Evolutionary conservation across 2,329 filamentous ascomycete species (phyloP), one percentile per base, ranked within the genome.

Genomic region (Alternaria viburni): DNA sequence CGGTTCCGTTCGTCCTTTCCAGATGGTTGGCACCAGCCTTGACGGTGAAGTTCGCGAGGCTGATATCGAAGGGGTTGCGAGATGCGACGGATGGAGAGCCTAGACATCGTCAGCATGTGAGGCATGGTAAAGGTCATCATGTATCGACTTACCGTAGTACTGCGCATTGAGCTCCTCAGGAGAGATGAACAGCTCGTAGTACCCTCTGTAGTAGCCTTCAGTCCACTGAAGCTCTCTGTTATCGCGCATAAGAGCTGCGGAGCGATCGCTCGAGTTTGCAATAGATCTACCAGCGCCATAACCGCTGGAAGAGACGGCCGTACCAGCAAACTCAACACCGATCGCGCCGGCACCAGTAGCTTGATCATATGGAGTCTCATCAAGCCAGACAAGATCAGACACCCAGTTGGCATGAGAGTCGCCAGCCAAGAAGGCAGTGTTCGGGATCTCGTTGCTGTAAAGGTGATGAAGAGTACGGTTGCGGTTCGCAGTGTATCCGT

Each of bases 141-240:
- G 30, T 32, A 8, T 32, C 13, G 13, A 51, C 74, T 83, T 77
- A 69, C 88, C 90, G 68, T 88, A 93, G 78, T 86, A 93, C 12
- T 83, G 81, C 0, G 90, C 90, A 17, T 85, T 81, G 8, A 90
- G 82, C 56, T 84, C 79, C 11, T 88, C 81, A 11, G 86, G 83
- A 0, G 65, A 65, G 51, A 91, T 81, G 45, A 85, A 83, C 52
- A 92, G 80, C 72, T 90, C 85, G 65, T 88, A 91, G 77, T 93
- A 93, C 1, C 90, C 91, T 17, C 90, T 83, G 77, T 92, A 93
- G 76, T 90, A 92, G 1, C 88, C 80, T 65, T 92, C 90, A 65
- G 88, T 86, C 90, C 90, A 93, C 71, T 91, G 88, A 58, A 93
- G 80, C 75, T 90, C 88, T 2, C 81, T 79, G 73, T 91, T 92